Percentiles rank a stretch among this genome's conserved stretches.
Evolutionary conservation across 768 basidiomycete genomes (phyloP).

Genomic region (Xanthoconium stramineum): DNA sequence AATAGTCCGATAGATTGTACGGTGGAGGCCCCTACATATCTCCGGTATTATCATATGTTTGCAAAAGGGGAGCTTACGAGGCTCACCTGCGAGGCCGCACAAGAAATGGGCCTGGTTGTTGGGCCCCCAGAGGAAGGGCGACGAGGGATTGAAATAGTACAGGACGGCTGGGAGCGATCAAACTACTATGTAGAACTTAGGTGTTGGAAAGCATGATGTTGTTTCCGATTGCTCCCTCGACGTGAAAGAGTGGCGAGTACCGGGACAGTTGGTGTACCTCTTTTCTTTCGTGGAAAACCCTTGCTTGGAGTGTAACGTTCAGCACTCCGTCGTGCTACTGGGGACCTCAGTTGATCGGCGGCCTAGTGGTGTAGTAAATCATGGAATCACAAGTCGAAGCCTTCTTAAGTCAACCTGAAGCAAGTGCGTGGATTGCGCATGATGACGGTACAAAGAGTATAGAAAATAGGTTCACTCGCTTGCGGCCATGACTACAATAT

Average conservation of each 20-base stretch:
- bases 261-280: no score
- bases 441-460: constrained; percentile 33
- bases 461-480: constrained; percentile 61
- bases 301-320: no score
- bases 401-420: constrained; percentile 2
- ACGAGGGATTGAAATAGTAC: constrained; percentile 62
- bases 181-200: constrained; percentile 82
- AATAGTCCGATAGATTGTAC: no score
- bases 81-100: constrained; percentile 63
- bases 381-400: no score
- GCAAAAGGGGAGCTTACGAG: constrained; percentile 68
- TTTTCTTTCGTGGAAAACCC: no score
- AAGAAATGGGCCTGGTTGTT: constrained; percentile 51
- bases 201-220: constrained; percentile 48
- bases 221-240: no score
- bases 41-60: constrained; percentile 98
- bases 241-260: no score
- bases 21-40: constrained; percentile 45
- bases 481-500: constrained; percentile 78
- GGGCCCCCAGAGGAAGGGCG: constrained; percentile 30
- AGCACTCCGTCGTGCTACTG: no score
- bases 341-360: no score
- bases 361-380: no score
- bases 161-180: constrained; percentile 83
- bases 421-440: constrained; percentile 22